Evolutionary conservation across 306 rosid species (phyloP), one percentile per base, ranked within the genome.

Genomic region (Begonia peltatifolia): DNA sequence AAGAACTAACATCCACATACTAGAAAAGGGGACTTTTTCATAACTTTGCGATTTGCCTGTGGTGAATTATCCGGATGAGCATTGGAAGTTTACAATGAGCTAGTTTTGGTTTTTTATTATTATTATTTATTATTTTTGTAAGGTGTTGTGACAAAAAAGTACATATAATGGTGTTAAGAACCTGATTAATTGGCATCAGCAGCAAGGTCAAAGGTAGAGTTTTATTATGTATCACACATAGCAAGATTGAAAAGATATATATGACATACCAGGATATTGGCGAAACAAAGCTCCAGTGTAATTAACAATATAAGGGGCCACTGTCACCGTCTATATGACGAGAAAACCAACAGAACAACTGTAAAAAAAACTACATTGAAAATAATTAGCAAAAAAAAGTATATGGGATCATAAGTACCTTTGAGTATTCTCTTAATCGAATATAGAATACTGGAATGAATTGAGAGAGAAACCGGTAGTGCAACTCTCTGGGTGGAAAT

Each of bases 271-370:
- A 14, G 97, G 95, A 66, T 78, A 90, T 69, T 82, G 95, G 53
- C 95, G 94, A 71, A 90, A 90, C 65, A 90, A 60, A 14, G 95
- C 95, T 80, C 97, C 95, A 72, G 49, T 78, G 83, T 90, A 90
- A 65, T 90, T 85, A 66, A 85, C 86, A 48, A 90, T 67, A 58
- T 78, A 90, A 41, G 97, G 97, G 36, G 94, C 94, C 65, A 85
- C 68, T 59, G 97, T 79, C 63, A 90, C 85, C 67, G 95, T 90
- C 97, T 90, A 30, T 30, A 2, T 2, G 7, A 30, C 59, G 47
- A 64, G 55, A 72, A 43, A 60, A 16, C 56, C 16, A 44, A 47
- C 46, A 41, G 61, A 64, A 61, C 56, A 58, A 65, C 30, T 16
- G 1, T 56, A 43, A 66, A 63, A 58, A 35, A 57, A 44, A 43